Percentiles rank a stretch among this genome's conserved stretches.
phyloP scores from a whole-genome alignment of 2,329 filamentous ascomycete species.

The Aspergillus unguis region DNA sequence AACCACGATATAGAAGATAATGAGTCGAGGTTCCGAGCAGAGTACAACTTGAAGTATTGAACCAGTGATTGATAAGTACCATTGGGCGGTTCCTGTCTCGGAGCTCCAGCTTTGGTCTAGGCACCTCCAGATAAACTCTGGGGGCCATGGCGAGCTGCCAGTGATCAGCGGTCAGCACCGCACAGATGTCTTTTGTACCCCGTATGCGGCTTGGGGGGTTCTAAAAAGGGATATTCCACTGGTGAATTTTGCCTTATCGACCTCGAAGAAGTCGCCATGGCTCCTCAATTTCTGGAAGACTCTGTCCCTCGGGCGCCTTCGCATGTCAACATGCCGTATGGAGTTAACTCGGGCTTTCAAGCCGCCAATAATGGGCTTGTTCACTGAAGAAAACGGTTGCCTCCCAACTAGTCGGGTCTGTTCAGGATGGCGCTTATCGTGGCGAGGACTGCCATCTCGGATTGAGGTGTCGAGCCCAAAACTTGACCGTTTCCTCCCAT shows the following conservation, averaged over 20 bases:
- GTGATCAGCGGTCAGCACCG: constrained; percentile 3
- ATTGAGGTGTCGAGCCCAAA: not conserved
- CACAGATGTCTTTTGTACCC: not conserved
- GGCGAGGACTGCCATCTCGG: not conserved
- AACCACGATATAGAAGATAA: not conserved
- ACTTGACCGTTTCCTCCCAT: not conserved
- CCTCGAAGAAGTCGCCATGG: too few relatives aligned
- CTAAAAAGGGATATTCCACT: constrained; percentile 17
- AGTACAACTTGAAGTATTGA: not conserved
- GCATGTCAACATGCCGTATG: too few relatives aligned
- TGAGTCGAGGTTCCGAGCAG: not conserved
- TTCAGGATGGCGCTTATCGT: not conserved
- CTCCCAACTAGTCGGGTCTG: not conserved
- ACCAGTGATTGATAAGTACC: not conserved
- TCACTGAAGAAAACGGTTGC: too few relatives aligned
- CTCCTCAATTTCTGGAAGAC: too few relatives aligned
- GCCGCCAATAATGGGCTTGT: too few relatives aligned
- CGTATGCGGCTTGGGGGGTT: not conserved
- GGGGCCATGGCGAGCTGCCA: not conserved
- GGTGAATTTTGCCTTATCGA: not conserved
- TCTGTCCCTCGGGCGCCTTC: too few relatives aligned
- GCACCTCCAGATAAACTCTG: not conserved
- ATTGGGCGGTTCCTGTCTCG: not conserved
- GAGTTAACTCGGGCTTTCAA: too few relatives aligned
- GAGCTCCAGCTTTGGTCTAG: not conserved